phyloP scores from a whole-genome alignment of 768 basidiomycete species.

The Ramaria sp. region DNA sequence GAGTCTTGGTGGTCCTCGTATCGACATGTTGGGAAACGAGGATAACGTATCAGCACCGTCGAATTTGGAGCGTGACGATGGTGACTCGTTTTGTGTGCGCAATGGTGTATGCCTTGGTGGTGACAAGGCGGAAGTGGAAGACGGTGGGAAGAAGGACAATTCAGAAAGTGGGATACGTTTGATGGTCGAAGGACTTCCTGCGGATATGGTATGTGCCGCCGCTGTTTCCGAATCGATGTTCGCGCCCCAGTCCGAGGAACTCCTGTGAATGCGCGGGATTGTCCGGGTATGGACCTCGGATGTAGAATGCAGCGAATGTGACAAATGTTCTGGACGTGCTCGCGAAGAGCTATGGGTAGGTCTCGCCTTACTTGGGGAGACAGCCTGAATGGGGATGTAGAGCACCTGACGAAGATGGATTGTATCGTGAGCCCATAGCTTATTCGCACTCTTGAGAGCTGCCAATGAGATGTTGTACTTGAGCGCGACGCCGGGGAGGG shows the following conservation, averaged over 20 bases:
- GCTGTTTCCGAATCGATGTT: conserved; percentile 12
- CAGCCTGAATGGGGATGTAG: conserved; percentile 51
- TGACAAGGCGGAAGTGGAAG: conserved; percentile 14
- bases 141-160: conserved; percentile 46
- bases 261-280: background rate
- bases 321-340: background rate
- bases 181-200: conserved; percentile 21
- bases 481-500: conserved; percentile 78
- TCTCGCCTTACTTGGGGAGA: background rate
- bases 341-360: background rate
- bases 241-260: background rate
- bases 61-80: conserved; percentile 5
- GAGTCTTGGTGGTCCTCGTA: background rate
- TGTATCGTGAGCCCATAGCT: conserved; percentile 88
- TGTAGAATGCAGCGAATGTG: conserved; percentile 23
- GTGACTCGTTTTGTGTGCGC: conserved; percentile 8
- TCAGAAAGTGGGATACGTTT: conserved; percentile 39
- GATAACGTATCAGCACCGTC: conserved; percentile 24
- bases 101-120: conserved; percentile 4
- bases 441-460: conserved; percentile 78
- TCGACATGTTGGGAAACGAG: background rate
- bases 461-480: conserved; percentile 82
- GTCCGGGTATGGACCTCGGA: conserved; percentile 6
- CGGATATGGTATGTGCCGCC: conserved; percentile 10
- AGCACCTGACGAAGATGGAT: conserved; percentile 80